Base-by-base conservation (phyloP, 331 rosid genomes). In the Prunus yedoensis region DNA sequence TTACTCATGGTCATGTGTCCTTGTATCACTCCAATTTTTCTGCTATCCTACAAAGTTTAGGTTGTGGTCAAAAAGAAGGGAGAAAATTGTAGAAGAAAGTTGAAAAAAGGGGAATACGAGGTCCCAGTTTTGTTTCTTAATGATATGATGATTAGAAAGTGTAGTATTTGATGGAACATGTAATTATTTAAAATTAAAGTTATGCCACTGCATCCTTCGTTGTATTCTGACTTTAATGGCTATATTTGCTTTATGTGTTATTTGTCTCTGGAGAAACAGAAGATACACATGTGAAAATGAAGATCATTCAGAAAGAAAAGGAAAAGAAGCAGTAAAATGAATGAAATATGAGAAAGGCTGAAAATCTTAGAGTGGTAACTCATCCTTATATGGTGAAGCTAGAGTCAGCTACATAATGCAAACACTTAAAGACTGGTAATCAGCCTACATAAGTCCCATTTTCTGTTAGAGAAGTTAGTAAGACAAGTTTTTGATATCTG, bases 71-170 rank as follows among this genome's bases (percentile, higher is more conserved):
- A 79, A 75, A 71, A 70, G 71, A 70, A 20, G 62, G 28, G 20
- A n/a, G 57, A 38, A 66, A 74, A 51, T 38, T 23, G 78, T 25
- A 57, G 58, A 68, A 78, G 66, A 80, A 77, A 75, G 78, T 82
- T 80, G 71, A 32, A 69, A 60, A 18, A 46, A 64, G 56, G 49
- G 76, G 73, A 67, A 67, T 61, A 72, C 70, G 23, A 76, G 83
- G 80, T 62, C 80, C 80, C 84, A 74, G 73, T 53, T 54, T 85
- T 77, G 75, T 53, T 65, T 28, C 63, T 75, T 74, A 54, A 76
- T 66, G 77, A 71, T 79, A 76, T 13, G 54, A 47, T 75, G 49
- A 28, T 58, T 52, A 71, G 66, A 77, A 82, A 69, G 49, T 30
- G 65, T 62, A 63, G 17, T 21, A 63, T 50, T 70, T 76, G 74